A percentile compares a stretch with the other conserved stretches of the same genome.
Evolutionary conservation across 1,284 basidiomycete species (phyloP).

Genomic region (Trametes pubescens): DNA sequence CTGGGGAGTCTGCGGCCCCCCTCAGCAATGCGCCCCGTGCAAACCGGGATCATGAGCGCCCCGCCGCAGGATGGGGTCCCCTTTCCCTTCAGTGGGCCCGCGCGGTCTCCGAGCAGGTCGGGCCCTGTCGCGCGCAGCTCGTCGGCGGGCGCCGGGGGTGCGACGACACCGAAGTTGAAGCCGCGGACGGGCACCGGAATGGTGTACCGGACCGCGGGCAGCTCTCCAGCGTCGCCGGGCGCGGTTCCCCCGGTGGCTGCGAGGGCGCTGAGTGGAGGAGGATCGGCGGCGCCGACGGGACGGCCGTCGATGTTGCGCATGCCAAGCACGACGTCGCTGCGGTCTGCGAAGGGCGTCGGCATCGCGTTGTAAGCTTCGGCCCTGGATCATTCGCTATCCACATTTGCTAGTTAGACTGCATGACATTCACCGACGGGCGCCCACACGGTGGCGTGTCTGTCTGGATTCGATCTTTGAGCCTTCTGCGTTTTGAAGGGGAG

Average conservation of each 20-base stretch:
- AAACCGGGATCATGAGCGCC: conserved; percentile 13
- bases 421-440: background rate
- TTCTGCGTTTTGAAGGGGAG: background rate
- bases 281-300: background rate
- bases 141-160: conserved; percentile 27
- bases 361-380: conserved; percentile 24
- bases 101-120: conserved; percentile 19
- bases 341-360: conserved; percentile 30
- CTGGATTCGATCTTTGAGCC: background rate
- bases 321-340: conserved; percentile 37
- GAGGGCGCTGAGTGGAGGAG: background rate
- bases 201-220: conserved; percentile 56
- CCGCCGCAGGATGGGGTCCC: conserved; percentile 19
- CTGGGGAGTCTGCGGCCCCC: conserved; percentile 7
- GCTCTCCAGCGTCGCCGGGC: conserved; percentile 33
- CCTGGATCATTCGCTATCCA: background rate
- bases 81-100: conserved; percentile 18
- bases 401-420: conserved; percentile 5
- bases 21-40: background rate
- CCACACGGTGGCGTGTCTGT: background rate
- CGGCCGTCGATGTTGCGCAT: conserved; percentile 39
- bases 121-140: conserved; percentile 9
- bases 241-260: conserved; percentile 24
- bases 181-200: conserved; percentile 76
- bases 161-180: conserved; percentile 42